Evolutionary conservation across 2,329 filamentous ascomycete species (phyloP), one percentile per base, ranked within the genome.

Genomic region (Colletotrichum salicis): DNA sequence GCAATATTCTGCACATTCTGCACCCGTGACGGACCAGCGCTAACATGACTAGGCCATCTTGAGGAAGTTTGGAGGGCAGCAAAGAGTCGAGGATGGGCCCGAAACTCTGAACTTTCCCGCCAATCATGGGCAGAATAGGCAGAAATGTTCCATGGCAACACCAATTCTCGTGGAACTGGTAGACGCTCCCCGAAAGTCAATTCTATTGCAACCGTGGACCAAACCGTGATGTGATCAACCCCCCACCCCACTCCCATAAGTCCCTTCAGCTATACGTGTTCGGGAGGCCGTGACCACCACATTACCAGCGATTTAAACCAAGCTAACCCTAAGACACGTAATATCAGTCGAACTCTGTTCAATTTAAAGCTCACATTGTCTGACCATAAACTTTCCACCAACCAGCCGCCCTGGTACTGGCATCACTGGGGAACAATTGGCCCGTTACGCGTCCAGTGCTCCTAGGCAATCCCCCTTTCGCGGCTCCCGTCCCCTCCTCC

Each of bases 321-420:
- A 19, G 48, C n/a, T 58, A 33, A 24, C 29, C 41, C 41, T 41
- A 29, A 41, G 33, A 33, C 33, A 48, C n/a, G 33, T 19, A 52
- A 62, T 63, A 59, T 63, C 27, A 58, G 52, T 24, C 13, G 54
- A 64, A 60, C 45, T 71, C 54, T 71, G 64, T 31, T 60, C 64
- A 59, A 69, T 71, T 64, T 69, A 69, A 63, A 64, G 59, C 59
- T 29, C 64, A 48, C 15, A 48, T 59, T 55, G 22, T 63, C 58
- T 62, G 64, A 68, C 45, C 65, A 59, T 35, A 56, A 69, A 64
- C 69, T 71, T 55, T 71, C 69, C 69, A 64, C 69, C 69, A 71
- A 71, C 59, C 54, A 71, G 5, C 13, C 19, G 33, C 29, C 69
- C 54, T 37, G 64, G 35, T 41, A 13, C n/a, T 13, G 52, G 52